Base-by-base conservation (phyloP, 805 yeast genomes). In the Wickerhamomyces strasburgensis region DNA sequence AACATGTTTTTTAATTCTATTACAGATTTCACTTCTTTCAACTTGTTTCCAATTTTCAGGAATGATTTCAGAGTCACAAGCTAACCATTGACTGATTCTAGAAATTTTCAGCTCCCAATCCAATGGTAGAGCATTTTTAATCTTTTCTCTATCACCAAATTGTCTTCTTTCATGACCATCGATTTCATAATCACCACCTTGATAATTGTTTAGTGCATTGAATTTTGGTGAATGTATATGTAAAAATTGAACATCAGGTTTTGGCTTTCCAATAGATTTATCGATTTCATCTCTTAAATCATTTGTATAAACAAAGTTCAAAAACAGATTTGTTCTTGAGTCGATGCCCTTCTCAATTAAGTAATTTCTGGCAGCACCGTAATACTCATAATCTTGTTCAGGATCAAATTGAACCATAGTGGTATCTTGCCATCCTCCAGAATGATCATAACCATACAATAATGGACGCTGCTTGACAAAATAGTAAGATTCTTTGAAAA, bases 391-490 rank as follows among this genome's bases (percentile, higher is more conserved):
- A 34, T 53, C 58, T 35, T 43, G 47, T 16, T 40, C 52, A n/a
- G 58, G 58, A 27, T 53, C 55, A 19, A 31, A 53, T 33, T 53
- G 58, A 27, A 53, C 48, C 58, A 53, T 53, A 0, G 58, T 53
- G 5, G 58, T 53, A 38, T 53, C 58, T 35, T 52, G 57, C 48
- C 49, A 52, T 1, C 54, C 57, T 15, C 26, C 38, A 3, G 9
- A 37, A 32, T 51, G 52, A 14, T 47, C 43, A 23, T 54, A 52
- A 15, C 58, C 58, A 14, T 27, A 51, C 18, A 51, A 31, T 14
- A 47, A 27, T 11, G 57, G 57, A 21, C 57, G 51, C 17, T 53
- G 49, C 27, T 51, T 50, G 21, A 52, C 54, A 29, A 51, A 50
- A 37, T 52, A 52, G 32, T 37, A 51, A 11, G 43, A 38, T 21